phyloP scores from a whole-genome alignment of 129 eudicot genomes.

The Ambrosia trifida region DNA sequence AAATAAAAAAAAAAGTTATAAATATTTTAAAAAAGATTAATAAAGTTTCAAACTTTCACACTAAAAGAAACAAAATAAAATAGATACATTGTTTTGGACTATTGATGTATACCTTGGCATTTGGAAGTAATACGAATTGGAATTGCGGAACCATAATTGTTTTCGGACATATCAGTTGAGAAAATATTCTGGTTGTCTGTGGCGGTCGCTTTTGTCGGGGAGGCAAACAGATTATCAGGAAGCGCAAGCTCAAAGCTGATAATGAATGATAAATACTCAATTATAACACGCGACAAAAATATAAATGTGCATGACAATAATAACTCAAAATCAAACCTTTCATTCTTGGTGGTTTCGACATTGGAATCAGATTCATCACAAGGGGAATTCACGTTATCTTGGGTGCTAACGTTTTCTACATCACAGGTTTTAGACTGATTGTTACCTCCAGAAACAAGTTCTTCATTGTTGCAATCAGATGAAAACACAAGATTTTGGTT shows the following conservation, averaged over 20 bases:
- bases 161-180: slow-evolving; percentile 34
- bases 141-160: slow-evolving; percentile 37
- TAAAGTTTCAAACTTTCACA: neutral
- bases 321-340: slow-evolving; percentile 47
- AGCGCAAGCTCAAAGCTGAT: slow-evolving; percentile 65
- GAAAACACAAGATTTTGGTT: slow-evolving; percentile 28
- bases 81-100: neutral
- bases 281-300: neutral
- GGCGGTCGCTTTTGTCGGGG: slow-evolving; percentile 57
- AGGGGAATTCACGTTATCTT: slow-evolving; percentile 33
- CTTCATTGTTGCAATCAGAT: slow-evolving; percentile 37
- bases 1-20: slow-evolving; percentile 22
- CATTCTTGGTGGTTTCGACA: slow-evolving; percentile 31
- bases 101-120: slow-evolving; percentile 62
- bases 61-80: neutral
- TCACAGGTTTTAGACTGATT: neutral
- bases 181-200: slow-evolving; percentile 37
- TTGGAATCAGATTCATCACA: slow-evolving; percentile 33
- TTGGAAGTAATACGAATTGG: slow-evolving; percentile 62
- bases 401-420: slow-evolving; percentile 40
- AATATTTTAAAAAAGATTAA: slow-evolving; percentile 4
- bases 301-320: neutral
- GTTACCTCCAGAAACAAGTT: slow-evolving; percentile 44
- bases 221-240: slow-evolving; percentile 73
- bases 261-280: neutral